Base-by-base conservation (phyloP, 768 basidiomycete species). In the Amanita muscaria region DNA sequence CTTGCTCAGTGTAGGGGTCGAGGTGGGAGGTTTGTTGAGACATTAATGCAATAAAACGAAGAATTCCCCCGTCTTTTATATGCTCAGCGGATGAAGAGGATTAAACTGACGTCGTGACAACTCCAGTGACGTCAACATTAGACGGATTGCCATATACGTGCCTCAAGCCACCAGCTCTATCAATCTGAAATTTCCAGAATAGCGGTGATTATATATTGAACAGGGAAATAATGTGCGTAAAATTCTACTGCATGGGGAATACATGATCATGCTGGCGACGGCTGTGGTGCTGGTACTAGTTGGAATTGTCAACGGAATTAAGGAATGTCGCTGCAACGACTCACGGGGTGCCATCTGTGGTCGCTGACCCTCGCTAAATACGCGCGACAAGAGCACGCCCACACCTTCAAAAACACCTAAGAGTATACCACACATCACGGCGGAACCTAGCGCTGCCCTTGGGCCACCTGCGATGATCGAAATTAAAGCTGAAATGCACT, bases 341-440 rank as follows among this genome's bases (percentile, higher is more conserved):
- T 59, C 56, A 91, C 88, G 53, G 61, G 80, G 83, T 49, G 85
- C 81, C 64, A 88, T 68, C 59, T 85, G 83, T 52, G 86, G 88
- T 56, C 85, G 73, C 53, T 81, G 79, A 46, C 77, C 77, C 59
- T 88, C 88, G 56, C 83, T 86, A 63, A 96, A 86, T 52, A 92
- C 84, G 49, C 94, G 78, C 38, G 81, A 84, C 49, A 97, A 69
- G 19, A 98, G 72, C 6, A 98, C 93, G 53, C 94, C 94, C 16
- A 97, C 91, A 56, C 93, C 93, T 65, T 90, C 87, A 58, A 92
- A 88, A 10, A 91, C 87, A 53, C 94, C 93, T 19, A 99, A 77
- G 19, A 99, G 71, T 48, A 99, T 93, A 60, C 93, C 94, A 59
- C 96, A 98, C 12, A 88, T 88, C 36, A 99, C 75, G 14, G 94